Evolutionary conservation across 176 grass and related monocot species (phyloP).

Genomic region (Thalia dealbata): DNA sequence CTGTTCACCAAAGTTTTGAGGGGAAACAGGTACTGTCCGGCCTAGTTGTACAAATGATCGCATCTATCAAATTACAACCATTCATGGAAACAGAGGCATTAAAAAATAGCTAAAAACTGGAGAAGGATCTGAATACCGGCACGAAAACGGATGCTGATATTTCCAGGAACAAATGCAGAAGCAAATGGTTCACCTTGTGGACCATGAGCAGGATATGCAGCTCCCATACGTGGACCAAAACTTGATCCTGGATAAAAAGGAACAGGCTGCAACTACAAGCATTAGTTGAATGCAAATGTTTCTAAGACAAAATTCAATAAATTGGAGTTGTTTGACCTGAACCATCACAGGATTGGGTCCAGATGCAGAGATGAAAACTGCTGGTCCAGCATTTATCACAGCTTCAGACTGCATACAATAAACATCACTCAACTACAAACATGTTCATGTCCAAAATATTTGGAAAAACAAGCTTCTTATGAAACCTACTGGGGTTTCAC

Average conservation of each 20-base stretch:
- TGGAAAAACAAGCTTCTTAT: conserved; percentile 5
- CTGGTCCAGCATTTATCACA: conserved; percentile 73
- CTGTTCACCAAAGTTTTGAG: conserved; percentile 39
- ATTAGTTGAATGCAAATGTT: conserved; percentile 19
- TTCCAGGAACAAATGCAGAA: conserved; percentile 49
- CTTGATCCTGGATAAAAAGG: conserved; percentile 72
- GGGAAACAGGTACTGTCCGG: conserved; percentile 42
- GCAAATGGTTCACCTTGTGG: conserved; percentile 31
- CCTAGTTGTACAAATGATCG: conserved; percentile 38
- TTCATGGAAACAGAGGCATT: background rate
- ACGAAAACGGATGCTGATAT: conserved; percentile 60
- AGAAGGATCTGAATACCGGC: conserved; percentile 38
- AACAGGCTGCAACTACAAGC: conserved; percentile 54
- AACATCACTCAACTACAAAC: conserved; percentile 5
- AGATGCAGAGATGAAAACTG: conserved; percentile 90
- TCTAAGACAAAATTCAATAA: conserved; percentile 14
- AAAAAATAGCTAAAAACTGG: background rate
- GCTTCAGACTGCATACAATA: conserved; percentile 64
- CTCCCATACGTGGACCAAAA: conserved; percentile 51
- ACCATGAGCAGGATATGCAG: conserved; percentile 41
- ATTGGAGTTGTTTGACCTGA: conserved; percentile 48
- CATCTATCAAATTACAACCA: conserved; percentile 23
- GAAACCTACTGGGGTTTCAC: conserved; percentile 52
- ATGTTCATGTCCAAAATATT: background rate
- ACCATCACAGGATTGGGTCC: conserved; percentile 96